Base-by-base conservation (phyloP, 2,329 filamentous ascomycete genomes). In the Penicillium sp. region DNA sequence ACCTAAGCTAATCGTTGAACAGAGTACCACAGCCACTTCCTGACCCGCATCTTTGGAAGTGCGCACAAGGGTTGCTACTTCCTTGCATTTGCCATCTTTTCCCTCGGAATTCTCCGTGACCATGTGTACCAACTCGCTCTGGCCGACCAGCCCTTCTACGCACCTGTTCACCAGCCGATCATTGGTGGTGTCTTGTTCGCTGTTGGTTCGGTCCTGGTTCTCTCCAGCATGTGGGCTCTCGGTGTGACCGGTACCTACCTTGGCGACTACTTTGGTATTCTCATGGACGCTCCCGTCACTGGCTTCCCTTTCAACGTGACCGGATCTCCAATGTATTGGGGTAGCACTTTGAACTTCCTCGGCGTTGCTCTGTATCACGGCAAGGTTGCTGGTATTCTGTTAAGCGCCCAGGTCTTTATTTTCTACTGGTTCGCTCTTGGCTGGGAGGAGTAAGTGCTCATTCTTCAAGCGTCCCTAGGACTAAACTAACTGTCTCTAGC, bases 191-290 rank as follows among this genome's bases (percentile, higher is more conserved):
- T 78, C 4, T 83, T 97, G 51, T 83, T 97, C 65, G 80, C 81
- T 27, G 70, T 78, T 35, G 94, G 94, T 55, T 97, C 96, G 74
- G 75, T 88, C 47, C 84, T 99, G 34, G 94, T 99, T 46, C 67
- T 97, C 47, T 87, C 88, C 32, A 94, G 89, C 57, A 97, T 96
- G 76, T 97, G 86, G 85, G 89, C 87, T 32, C 85, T 99, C 38
- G 94, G 94, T 54, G 85, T 99, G 67, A 97, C 91, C 0, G 94
- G 94, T 59, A 99, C 94, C 35, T 99, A 97, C 72, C 81, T 99
- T 34, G 94, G 94, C 65, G 94, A 99, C 79, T 99, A 99, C 81
- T 99, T 97, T 71, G 94, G 94, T 64, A 97, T 97, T 72, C 81
- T 99, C 62, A 96, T 97, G 91, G 93, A 97, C 71, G 79, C 88